Base-by-base conservation (phyloP, 2,329 filamentous ascomycete genomes). In the Cordyceps militaris region DNA sequence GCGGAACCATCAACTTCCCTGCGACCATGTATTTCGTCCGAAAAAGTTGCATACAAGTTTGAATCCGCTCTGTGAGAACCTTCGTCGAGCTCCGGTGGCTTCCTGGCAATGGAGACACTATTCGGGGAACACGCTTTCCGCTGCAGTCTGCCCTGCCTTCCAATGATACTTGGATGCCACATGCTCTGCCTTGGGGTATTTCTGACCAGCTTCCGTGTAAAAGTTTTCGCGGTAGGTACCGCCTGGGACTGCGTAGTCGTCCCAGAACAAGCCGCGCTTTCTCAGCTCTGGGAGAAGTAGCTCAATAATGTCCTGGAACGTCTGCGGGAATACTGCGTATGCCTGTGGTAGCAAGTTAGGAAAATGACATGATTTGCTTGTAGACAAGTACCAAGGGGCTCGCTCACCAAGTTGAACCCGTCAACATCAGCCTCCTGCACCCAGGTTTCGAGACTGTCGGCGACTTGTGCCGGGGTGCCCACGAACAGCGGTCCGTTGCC, bases 261-360 rank as follows among this genome's bases (percentile, higher is more conserved):
- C 73, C 74, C 76, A 83, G 63, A 85, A 83, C 6, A 85, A 63
- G 0, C 84, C 84, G 16, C 86, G 73, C 21, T 71, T 69, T 47
- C 75, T 76, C 32, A 89, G 69, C 62, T 87, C 86, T 0, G 86
- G 85, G 0, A 88, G 63, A 4, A 89, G 67, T 10, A 86, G 71
- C 10, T 86, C 79, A 34, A 86, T 80, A 1, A 89, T 79, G 61
- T 89, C 86, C 59, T 84, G 79, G 66, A 88, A 89, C 0, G 81
- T 84, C 46, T 78, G 77, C 0, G 84, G 86, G 59, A 75, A 70
- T 1, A 74, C 58, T 0, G 69, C 69, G 36, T 67, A 67, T 3
- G 66, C 52, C 52, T 55, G n/a, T 10, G 4, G 34, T 9, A 24
- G 3, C 14, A 7, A 24, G 19, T 43, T 34, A 28, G 0, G 40